A percentile compares a stretch with the other conserved stretches of the same genome.
phyloP scores from a whole-genome alignment of 106 monocot genomes.

The Narthecium ossifragum region DNA sequence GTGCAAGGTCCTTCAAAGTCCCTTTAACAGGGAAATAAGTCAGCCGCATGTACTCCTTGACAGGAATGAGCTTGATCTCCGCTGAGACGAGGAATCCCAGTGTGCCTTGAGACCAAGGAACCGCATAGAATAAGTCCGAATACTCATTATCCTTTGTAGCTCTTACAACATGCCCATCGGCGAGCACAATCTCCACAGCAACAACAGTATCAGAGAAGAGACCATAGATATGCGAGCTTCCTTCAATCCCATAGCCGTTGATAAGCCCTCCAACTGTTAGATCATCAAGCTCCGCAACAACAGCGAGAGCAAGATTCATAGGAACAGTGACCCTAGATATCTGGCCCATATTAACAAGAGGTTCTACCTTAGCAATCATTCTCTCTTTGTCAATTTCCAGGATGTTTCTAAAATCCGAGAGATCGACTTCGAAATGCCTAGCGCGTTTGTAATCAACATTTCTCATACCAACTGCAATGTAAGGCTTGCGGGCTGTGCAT shows the following conservation, averaged over 20 bases:
- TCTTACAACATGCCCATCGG: slow-evolving; percentile 46
- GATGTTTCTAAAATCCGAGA: slow-evolving; percentile 44
- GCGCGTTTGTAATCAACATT: slow-evolving; percentile 59
- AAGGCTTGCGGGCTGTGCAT: slow-evolving; percentile 52
- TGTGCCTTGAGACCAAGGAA: slow-evolving; percentile 55
- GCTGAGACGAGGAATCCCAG: slow-evolving; percentile 40
- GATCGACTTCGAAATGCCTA: slow-evolving; percentile 50
- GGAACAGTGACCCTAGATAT: slow-evolving; percentile 41
- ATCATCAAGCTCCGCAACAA: slow-evolving; percentile 57
- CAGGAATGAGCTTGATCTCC: slow-evolving; percentile 43
- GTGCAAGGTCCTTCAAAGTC: slow-evolving; percentile 33
- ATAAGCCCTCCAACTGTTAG: slow-evolving; percentile 50
- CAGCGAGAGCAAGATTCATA: slow-evolving; percentile 51
- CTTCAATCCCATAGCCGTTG: slow-evolving; percentile 53
- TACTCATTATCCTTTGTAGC: slow-evolving; percentile 60
- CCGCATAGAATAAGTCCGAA: slow-evolving; percentile 48
- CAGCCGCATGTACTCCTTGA: slow-evolving; percentile 51
- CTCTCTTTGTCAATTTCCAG: slow-evolving; percentile 46
- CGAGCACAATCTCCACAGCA: slow-evolving; percentile 43
- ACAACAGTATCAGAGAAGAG: slow-evolving; percentile 55
- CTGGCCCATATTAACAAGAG: slow-evolving; percentile 57
- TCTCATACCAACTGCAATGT: slow-evolving; percentile 47
- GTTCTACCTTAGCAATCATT: slow-evolving; percentile 47
- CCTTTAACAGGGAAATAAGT: slow-evolving; percentile 36
- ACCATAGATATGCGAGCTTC: slow-evolving; percentile 52